Percentiles rank a stretch among this genome's conserved stretches.
Evolutionary conservation across 805 yeast genomes (phyloP).

Genomic region (Wickerhamomyces strasburgensis): DNA sequence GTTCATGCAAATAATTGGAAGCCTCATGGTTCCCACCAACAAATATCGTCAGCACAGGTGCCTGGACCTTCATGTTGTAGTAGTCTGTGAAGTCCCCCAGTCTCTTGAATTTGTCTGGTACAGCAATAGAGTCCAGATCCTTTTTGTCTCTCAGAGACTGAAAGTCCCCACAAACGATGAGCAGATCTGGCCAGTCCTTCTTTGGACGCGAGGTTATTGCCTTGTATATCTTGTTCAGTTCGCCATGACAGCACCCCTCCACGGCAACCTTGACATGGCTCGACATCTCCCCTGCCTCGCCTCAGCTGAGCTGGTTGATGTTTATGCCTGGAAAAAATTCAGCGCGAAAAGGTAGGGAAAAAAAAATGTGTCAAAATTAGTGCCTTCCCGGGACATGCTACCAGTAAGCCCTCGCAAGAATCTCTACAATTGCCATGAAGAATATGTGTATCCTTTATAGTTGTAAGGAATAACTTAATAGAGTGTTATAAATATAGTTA

Average conservation of each 20-base stretch:
- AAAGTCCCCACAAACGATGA: constrained; percentile 88
- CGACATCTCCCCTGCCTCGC: not conserved
- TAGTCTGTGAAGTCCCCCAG: constrained; percentile 81
- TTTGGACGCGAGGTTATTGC: constrained; percentile 22
- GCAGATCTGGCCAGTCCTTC: constrained; percentile 40
- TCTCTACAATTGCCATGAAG: too few species aligned
- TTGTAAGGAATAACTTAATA: too few species aligned
- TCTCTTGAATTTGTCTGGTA: constrained; percentile 69
- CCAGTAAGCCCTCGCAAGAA: too few species aligned
- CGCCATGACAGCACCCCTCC: constrained; percentile 92
- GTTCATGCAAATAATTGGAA: constrained; percentile 66
- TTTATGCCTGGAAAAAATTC: too few species aligned
- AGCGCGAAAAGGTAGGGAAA: too few species aligned
- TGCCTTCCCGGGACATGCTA: too few species aligned
- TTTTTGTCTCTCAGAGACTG: constrained; percentile 64
- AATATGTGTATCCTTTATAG: too few species aligned
- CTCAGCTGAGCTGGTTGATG: too few species aligned
- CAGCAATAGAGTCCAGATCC: constrained; percentile 68
- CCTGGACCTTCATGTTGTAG: constrained; percentile 51
- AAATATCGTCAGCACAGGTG: constrained; percentile 75
- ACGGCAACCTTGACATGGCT: constrained; percentile 47
- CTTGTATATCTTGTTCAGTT: constrained; percentile 53
- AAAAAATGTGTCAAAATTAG: too few species aligned
- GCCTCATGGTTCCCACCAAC: constrained; percentile 97
- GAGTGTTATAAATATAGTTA: too few species aligned